phyloP scores from a whole-genome alignment of 202 grass and related monocot genomes.

The Hordeum pubiflorum region DNA sequence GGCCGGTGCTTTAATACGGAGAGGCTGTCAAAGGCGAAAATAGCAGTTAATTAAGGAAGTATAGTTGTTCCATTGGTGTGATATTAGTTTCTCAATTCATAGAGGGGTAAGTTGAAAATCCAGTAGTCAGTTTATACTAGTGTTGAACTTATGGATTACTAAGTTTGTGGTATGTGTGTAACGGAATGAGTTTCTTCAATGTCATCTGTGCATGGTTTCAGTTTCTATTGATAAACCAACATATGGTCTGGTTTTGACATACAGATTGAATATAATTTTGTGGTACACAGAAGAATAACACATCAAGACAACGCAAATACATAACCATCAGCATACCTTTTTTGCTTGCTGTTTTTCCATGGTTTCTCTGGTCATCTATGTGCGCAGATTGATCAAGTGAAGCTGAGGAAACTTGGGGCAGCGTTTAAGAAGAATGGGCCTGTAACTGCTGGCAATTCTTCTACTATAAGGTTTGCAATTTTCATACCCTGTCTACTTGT shows the following conservation, averaged over 20 bases:
- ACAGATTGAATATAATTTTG: too few relatives aligned
- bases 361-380: too few relatives aligned
- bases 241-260: background rate
- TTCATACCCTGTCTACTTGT: too few relatives aligned
- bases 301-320: background rate
- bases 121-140: too few relatives aligned
- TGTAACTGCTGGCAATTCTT: slow-evolving; percentile 9
- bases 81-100: background rate
- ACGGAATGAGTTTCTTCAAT: background rate
- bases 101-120: too few relatives aligned
- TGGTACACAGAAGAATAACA: too few relatives aligned
- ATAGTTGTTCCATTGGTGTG: background rate
- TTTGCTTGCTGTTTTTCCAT: background rate
- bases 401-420: too few relatives aligned
- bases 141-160: too few relatives aligned
- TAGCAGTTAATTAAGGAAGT: background rate
- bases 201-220: background rate
- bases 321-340: background rate
- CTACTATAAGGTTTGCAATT: background rate
- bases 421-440: too few relatives aligned
- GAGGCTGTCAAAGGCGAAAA: background rate
- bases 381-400: too few relatives aligned
- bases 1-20: background rate
- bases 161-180: background rate
- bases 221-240: too few relatives aligned